Conservation (phyloP, 768 basidiomycete genomes). For the Auriculariales sp. region DNA sequence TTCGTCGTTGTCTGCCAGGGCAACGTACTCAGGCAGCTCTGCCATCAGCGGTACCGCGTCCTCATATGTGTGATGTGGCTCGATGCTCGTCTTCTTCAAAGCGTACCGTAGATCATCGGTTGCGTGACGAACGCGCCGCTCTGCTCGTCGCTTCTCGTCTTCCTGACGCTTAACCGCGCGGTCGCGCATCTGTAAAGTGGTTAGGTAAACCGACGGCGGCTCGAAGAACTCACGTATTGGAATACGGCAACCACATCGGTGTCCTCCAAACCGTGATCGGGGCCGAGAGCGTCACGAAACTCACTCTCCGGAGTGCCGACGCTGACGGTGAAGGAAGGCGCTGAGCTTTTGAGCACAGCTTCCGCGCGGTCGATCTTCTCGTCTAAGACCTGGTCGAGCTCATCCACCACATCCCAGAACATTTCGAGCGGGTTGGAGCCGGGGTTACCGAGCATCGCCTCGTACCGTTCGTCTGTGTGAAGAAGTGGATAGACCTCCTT, state of each 20-base stretch:
- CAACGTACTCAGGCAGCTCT: conserved; percentile 74
- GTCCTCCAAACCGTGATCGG: conserved; percentile 13
- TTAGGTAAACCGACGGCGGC: conserved; percentile 2
- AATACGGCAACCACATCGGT: conserved; percentile 16
- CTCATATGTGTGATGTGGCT: conserved; percentile 63
- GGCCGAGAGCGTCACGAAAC: conserved; percentile 14
- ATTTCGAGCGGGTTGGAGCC: conserved; percentile 93
- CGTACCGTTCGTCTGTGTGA: conserved; percentile 67
- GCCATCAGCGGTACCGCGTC: conserved; percentile 64
- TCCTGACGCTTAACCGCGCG: conserved; percentile 59
- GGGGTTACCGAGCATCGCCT: conserved; percentile 76
- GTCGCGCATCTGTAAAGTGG: conserved; percentile 44
- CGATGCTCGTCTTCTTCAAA: conserved; percentile 77
- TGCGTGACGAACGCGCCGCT: conserved; percentile 71
- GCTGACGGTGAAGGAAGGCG: conserved; percentile 23
- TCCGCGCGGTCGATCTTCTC: conserved; percentile 59
- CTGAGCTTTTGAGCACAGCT: conserved; percentile 37
- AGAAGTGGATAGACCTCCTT: conserved; percentile 73
- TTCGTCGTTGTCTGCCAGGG: conserved; percentile 73
- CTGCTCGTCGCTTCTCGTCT: conserved; percentile 75
- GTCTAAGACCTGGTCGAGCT: conserved; percentile 73
- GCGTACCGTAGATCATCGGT: conserved; percentile 96
- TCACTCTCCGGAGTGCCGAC: conserved; percentile 20
- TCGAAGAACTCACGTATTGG: background rate
- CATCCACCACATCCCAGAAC: conserved; percentile 89